Conservation (phyloP, 306 rosid genomes). For the Prosopis cineraria region DNA sequence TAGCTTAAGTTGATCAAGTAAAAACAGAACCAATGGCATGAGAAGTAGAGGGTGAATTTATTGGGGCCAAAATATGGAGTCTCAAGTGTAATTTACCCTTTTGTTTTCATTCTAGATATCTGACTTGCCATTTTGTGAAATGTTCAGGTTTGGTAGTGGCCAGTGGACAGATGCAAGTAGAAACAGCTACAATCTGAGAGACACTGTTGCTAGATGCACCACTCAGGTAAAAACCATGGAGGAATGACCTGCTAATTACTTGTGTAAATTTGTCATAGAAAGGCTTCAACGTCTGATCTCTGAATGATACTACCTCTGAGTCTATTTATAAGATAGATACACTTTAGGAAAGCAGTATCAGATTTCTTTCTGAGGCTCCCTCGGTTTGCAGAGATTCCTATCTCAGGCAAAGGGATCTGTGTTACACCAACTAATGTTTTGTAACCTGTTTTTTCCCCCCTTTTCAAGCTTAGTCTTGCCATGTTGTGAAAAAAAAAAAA, state of each 20-base stretch:
- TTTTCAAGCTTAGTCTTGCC: too few relatives aligned
- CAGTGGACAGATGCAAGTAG: conserved; percentile 90
- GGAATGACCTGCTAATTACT: neutral
- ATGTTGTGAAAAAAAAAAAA: too few relatives aligned
- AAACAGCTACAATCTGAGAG: conserved; percentile 80
- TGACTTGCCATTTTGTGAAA: conserved; percentile 30
- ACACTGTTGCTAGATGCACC: conserved; percentile 83
- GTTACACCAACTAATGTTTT: too few relatives aligned
- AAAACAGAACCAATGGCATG: neutral
- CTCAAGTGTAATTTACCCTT: neutral
- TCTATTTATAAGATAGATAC: too few relatives aligned
- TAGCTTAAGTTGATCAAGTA: neutral
- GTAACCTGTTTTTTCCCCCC: too few relatives aligned
- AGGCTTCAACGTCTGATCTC: neutral
- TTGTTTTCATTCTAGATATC: neutral
- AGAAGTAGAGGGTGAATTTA: neutral
- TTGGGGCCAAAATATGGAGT: neutral
- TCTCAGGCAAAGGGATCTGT: too few relatives aligned
- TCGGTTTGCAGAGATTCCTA: too few relatives aligned
- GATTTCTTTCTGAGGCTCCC: too few relatives aligned
- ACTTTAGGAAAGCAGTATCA: too few relatives aligned
- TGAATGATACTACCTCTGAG: too few relatives aligned
- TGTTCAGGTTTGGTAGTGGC: conserved; percentile 83
- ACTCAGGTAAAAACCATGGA: conserved; percentile 55
- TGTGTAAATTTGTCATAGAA: neutral